Evolutionary conservation across 208 protist species (phyloP).

Genomic region (Herpetomonas samuelpessoai): DNA sequence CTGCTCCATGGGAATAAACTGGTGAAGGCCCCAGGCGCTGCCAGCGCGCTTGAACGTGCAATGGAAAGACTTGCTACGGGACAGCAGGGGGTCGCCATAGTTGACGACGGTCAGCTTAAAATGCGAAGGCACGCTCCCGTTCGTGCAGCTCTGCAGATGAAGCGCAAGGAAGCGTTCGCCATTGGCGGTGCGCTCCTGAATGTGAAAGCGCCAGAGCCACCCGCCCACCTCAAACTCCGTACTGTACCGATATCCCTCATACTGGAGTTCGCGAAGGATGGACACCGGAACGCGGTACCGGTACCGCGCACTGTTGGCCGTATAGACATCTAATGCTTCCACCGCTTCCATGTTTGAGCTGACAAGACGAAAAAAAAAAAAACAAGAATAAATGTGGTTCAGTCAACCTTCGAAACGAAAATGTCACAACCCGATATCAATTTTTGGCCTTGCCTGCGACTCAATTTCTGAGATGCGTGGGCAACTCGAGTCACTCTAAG

Average conservation of each 20-base stretch:
- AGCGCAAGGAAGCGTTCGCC: constrained; percentile 66
- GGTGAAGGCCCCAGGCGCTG: constrained; percentile 86
- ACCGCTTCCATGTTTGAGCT: constrained; percentile 60
- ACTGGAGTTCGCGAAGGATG: constrained; percentile 56
- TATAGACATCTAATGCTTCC: constrained; percentile 64
- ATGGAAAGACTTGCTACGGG: constrained; percentile 78
- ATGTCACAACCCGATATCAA: neutral
- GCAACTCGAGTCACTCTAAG: too few species aligned
- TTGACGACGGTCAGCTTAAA: constrained; percentile 74
- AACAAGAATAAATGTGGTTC: constrained; percentile 2
- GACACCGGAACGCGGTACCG: constrained; percentile 79
- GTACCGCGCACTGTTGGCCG: constrained; percentile 57
- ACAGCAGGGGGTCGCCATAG: constrained; percentile 56
- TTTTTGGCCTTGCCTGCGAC: too few species aligned
- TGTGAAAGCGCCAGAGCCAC: constrained; percentile 79
- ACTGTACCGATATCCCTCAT: constrained; percentile 70
- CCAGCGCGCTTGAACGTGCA: constrained; percentile 82
- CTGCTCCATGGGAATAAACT: constrained; percentile 66
- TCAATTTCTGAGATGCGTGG: too few species aligned
- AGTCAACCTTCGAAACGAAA: constrained; percentile 2
- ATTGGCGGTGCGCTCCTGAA: constrained; percentile 57
- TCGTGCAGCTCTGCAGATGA: constrained; percentile 81
- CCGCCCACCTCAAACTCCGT: constrained; percentile 75
- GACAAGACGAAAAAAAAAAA: constrained; percentile 8
- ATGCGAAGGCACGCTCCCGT: constrained; percentile 39